These are phyloP conservation scores for Coleophoma eucalyptorum DNA, from an alignment of 2,329 filamentous ascomycete genomes.

Conservation along the genomic window DNA sequence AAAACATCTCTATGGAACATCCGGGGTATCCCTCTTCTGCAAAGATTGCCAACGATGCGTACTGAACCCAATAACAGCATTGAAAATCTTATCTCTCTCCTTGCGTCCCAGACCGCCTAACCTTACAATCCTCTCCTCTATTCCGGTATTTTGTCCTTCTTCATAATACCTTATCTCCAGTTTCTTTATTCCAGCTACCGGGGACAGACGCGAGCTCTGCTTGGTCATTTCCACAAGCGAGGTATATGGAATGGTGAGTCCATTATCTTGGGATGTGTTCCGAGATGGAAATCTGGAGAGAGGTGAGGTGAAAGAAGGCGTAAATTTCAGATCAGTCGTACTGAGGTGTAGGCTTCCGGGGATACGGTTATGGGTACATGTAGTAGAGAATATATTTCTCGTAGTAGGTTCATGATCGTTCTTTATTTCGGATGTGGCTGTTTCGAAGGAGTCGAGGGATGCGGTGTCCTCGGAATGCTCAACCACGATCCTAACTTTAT, in stretches of 20 bases:
- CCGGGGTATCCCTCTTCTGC: conserved; percentile 9
- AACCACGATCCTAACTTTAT: neutral
- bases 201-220: conserved; percentile 6
- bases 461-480: neutral
- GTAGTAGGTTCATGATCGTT: neutral
- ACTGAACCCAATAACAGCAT: conserved; percentile 31
- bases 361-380: conserved; percentile 8
- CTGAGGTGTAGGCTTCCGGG: conserved; percentile 14
- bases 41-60: conserved; percentile 28
- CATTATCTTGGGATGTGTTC: too few relatives aligned
- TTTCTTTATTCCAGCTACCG: conserved; percentile 10
- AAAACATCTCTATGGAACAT: too few relatives aligned
- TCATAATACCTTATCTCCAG: conserved; percentile 12
- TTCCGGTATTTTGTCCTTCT: neutral
- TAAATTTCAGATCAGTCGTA: conserved; percentile 7
- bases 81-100: conserved; percentile 30
- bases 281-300: conserved; percentile 3
- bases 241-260: neutral
- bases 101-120: conserved; percentile 25
- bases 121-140: conserved; percentile 6
- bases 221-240: conserved; percentile 17
- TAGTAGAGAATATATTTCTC: conserved; percentile 11
- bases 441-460: neutral
- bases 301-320: neutral
- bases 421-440: neutral